Conservation (phyloP, 208 protist species). For the Strigomonas galati region DNA sequence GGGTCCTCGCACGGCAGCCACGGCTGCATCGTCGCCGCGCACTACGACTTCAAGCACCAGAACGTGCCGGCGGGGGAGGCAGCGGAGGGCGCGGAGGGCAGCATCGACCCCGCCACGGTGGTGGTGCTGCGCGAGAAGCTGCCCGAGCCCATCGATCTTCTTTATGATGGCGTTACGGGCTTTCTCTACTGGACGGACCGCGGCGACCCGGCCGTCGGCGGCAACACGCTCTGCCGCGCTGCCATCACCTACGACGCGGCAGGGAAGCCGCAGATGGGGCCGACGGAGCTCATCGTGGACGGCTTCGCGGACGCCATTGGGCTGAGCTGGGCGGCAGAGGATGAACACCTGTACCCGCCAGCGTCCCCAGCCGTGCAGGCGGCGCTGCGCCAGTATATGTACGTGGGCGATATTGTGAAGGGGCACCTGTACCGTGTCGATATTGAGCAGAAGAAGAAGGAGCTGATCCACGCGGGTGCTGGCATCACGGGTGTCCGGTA, state of each 20-base stretch:
- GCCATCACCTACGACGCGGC: slow-evolving; percentile 19
- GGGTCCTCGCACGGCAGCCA: slow-evolving; percentile 33
- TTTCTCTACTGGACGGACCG: slow-evolving; percentile 52
- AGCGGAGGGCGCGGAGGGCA: slow-evolving; percentile 23
- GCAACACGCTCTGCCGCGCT: slow-evolving; percentile 38
- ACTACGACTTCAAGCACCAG: slow-evolving; percentile 31
- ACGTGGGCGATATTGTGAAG: slow-evolving; percentile 28
- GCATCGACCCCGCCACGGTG: slow-evolving; percentile 25
- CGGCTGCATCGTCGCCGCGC: slow-evolving; percentile 33
- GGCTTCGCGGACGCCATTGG: slow-evolving; percentile 44
- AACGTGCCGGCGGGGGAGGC: slow-evolving; percentile 23
- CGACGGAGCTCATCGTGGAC: slow-evolving; percentile 24
- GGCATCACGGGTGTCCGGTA: slow-evolving; percentile 35
- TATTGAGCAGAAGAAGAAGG: slow-evolving; percentile 22
- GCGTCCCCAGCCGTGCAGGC: slow-evolving; percentile 11
- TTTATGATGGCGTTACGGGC: slow-evolving; percentile 23
- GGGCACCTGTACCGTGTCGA: slow-evolving; percentile 35
- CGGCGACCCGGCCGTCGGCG: slow-evolving; percentile 26
- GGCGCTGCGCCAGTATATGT: slow-evolving; percentile 31
- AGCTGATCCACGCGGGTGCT: slow-evolving; percentile 15
- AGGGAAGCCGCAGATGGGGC: slow-evolving; percentile 20
- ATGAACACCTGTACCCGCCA: slow-evolving; percentile 7
- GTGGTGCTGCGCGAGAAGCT: slow-evolving; percentile 24
- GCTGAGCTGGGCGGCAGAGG: slow-evolving; percentile 32
- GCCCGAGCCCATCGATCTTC: slow-evolving; percentile 43